Base-by-base conservation (phyloP, 2,329 filamentous ascomycete genomes). In the Tothia fuscella region DNA sequence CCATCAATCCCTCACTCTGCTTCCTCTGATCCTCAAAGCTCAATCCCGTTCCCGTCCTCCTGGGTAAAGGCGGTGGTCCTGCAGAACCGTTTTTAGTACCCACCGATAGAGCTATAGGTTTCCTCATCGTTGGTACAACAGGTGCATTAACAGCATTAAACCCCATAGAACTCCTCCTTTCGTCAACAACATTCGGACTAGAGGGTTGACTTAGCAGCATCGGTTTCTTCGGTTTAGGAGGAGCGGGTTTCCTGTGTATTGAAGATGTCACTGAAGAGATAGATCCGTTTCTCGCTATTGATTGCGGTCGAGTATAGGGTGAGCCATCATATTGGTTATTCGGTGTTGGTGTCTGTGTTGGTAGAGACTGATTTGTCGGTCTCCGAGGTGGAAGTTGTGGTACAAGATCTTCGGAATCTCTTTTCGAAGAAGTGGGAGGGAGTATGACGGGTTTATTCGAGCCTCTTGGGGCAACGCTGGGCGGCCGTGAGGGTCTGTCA, bases 221-320 rank as follows among this genome's bases (percentile, higher is more conserved):
- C 19, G 44, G 44, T 41, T 61, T 62, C 22, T 50, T 53, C 3
- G 57, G 57, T 19, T 56, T 52, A 6, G 50, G 47, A 5, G 58
- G 59, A 4, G 57, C 55, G 7, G 56, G 51, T 34, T 61, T 62
- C 9, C 56, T 51, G 7, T 50, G n/a, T 14, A 38, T 28, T 12
- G 21, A 24, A 49, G 29, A 20, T 31, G 25, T 9, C 16, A 26
- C 30, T 19, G 42, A 41, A 24, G 36, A 25, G 2, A 41, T 33
- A n/a, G 42, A 44, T 14, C 48, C 34, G 21, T n/a, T n/a, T n/a
- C n/a, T n/a, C n/a, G n/a, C n/a, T n/a, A n/a, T n/a, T n/a, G n/a
- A n/a, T n/a, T n/a, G 40, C 25, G 17, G 43, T 37, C 14, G 30
- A 41, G 34, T 38, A 38, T 36, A 29, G 41, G 35, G 41, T 16